These are phyloP conservation scores for Lecanicillium sp. DNA, from an alignment of 2,329 filamentous ascomycete species.

Conservation along the genomic window DNA sequence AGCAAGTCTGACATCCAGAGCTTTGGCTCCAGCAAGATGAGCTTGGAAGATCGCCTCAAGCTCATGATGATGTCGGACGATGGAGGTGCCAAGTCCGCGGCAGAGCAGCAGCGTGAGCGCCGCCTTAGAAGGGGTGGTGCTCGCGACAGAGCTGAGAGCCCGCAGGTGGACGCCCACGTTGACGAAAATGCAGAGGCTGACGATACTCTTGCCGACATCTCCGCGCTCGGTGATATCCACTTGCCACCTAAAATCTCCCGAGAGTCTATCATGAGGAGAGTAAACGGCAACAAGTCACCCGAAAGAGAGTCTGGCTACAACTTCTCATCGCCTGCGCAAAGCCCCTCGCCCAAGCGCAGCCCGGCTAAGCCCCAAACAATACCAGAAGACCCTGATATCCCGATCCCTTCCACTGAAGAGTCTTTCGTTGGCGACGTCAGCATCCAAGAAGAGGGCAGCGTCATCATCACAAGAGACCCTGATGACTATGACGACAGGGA, in stretches of 20 bases:
- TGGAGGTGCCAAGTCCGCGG: slow-evolving; percentile 46
- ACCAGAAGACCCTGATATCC: slow-evolving; percentile 76
- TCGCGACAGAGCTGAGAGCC: slow-evolving; percentile 42
- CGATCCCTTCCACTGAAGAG: slow-evolving; percentile 80
- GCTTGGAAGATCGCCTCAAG: slow-evolving; percentile 76
- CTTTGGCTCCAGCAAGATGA: slow-evolving; percentile 68
- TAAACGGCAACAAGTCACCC: slow-evolving; percentile 57
- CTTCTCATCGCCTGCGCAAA: slow-evolving; percentile 54
- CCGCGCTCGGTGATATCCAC: slow-evolving; percentile 54
- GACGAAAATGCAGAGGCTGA: slow-evolving; percentile 44
- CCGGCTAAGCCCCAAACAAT: slow-evolving; percentile 38
- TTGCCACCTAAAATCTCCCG: slow-evolving; percentile 76
- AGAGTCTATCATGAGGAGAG: slow-evolving; percentile 85
- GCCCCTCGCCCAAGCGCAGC: slow-evolving; percentile 50
- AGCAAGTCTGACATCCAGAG: slow-evolving; percentile 73
- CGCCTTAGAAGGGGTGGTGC: slow-evolving; percentile 56
- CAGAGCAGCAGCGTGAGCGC: slow-evolving; percentile 60
- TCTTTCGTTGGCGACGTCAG: slow-evolving; percentile 49
- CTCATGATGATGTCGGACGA: slow-evolving; percentile 82
- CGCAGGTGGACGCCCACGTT: slow-evolving; percentile 24
- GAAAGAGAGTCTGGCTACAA: slow-evolving; percentile 55
- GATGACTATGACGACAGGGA: slow-evolving; percentile 45
- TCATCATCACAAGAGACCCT: slow-evolving; percentile 60
- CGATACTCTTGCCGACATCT: slow-evolving; percentile 52
- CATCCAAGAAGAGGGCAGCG: slow-evolving; percentile 47